Evolutionary conservation across 768 basidiomycete species (phyloP), one percentile per base, ranked within the genome.

Genomic region (Mycena indigotica): DNA sequence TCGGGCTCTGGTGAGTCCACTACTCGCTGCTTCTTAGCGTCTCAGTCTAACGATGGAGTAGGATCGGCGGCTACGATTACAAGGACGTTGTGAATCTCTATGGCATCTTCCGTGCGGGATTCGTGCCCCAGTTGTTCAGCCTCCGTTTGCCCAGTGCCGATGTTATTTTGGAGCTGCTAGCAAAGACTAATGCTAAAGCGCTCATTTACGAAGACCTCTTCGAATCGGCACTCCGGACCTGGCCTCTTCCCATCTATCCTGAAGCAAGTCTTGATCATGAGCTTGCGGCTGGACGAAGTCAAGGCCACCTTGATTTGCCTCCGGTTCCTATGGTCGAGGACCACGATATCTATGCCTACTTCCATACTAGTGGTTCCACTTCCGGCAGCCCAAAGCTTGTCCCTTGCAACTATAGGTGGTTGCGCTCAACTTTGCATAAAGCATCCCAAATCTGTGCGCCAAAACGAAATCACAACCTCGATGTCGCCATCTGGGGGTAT

Each of bases 311-410:
- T 26, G 71, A 72, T 19, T 71, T 84, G 35, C 70, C 73, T 62
- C 62, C 70, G 60, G 45, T 69, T 64, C 53, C 68, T 55, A 25
- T 50, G 24, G 58, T 46, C 2, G 52, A 60, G 32, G 68, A 67
- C 25, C 70, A 75, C 57, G 84, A 86, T 52, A 70, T 75, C 25
- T 79, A 80, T 45, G 84, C 91, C 75, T 75, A 90, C 52, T 91
- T 89, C 77, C 90, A 90, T 69, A 91, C 90, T 10, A 87, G 85
- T 57, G 90, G 90, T 16, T 91, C 89, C 35, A 91, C 90, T 5
- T 91, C 88, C n/a, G 89, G 89, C 49, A 87, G 84, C 65, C 90
- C 90, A 0, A 91, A 90, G 66, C 84, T 91, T 25, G 86, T 92
- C 0, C 88, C 84, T 16, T 86, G 86, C 72, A 87, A 73, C 64